These are phyloP conservation scores for Magnusiomyces magnusii DNA, from an alignment of 1,139 yeast genomes.

Conservation along the genomic window DNA sequence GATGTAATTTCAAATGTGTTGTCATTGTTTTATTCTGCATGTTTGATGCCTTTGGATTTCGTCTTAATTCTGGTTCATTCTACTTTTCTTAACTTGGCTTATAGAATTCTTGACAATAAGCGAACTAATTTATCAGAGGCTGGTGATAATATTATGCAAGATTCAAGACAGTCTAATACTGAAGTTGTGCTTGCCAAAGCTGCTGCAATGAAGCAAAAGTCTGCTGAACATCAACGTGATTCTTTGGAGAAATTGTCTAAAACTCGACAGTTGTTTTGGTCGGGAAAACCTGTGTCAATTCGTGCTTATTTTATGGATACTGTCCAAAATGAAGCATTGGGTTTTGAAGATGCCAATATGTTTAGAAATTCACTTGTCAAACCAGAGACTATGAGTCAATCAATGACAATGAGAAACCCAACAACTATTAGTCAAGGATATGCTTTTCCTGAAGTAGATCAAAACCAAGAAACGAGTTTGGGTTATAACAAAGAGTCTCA, in stretches of 20 bases:
- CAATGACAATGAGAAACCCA: background rate
- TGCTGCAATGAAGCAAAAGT: background rate
- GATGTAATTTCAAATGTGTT: slow-evolving; percentile 17
- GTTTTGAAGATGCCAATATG: background rate
- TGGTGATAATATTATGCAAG: background rate
- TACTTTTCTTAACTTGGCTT: background rate
- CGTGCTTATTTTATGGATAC: slow-evolving; percentile 1
- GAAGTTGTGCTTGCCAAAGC: background rate
- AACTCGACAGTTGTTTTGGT: slow-evolving; percentile 2
- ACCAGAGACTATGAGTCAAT: background rate
- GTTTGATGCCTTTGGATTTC: slow-evolving; percentile 23
- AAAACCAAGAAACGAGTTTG: background rate
- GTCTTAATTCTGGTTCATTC: slow-evolving; percentile 16
- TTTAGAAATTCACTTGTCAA: background rate
- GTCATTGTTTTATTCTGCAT: slow-evolving; percentile 13
- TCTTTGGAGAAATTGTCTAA: background rate
- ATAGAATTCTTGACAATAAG: slow-evolving; percentile 2
- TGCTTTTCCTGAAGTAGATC: background rate
- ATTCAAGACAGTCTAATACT: background rate
- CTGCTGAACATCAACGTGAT: background rate
- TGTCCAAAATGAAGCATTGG: background rate
- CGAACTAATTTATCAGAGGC: background rate
- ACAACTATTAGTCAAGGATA: background rate
- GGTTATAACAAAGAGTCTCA: background rate
- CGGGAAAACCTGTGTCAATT: slow-evolving; percentile 4